These are phyloP conservation scores for Phyllosticta capitalensis DNA, from an alignment of 2,329 filamentous ascomycete species.

Conservation along the genomic window DNA sequence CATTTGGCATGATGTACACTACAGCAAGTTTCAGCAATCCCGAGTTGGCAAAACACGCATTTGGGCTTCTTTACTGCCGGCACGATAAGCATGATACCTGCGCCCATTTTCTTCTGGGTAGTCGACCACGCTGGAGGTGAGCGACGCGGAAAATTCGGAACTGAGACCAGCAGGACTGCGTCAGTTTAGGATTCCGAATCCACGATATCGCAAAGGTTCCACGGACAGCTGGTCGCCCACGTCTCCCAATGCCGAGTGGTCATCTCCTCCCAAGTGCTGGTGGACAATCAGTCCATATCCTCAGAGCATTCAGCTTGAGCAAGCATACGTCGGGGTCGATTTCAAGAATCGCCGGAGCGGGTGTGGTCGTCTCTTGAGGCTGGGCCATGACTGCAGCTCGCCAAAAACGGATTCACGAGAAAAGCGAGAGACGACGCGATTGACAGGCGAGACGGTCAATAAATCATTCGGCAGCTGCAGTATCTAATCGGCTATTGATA, in stretches of 20 bases:
- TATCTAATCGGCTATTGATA: background rate
- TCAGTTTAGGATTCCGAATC: constrained; percentile 12
- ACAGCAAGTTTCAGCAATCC: constrained; percentile 11
- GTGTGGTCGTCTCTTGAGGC: background rate
- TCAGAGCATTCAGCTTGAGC: background rate
- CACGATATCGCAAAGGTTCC: background rate
- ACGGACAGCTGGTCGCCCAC: constrained; percentile 15
- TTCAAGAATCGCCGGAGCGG: background rate
- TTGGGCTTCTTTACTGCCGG: constrained; percentile 6
- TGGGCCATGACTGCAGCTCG: background rate
- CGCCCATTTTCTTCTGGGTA: constrained; percentile 19
- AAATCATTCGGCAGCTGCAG: background rate
- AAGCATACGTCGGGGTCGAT: background rate
- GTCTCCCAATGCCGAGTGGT: constrained; percentile 14
- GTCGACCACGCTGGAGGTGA: constrained; percentile 11
- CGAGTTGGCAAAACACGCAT: background rate
- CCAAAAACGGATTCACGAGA: background rate
- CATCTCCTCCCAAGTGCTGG: constrained; percentile 8
- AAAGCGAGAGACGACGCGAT: background rate
- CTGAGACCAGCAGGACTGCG: constrained; percentile 12
- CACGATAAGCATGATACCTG: constrained; percentile 19
- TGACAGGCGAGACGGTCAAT: background rate
- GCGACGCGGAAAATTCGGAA: constrained; percentile 7
- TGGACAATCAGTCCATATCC: background rate
- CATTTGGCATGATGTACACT: constrained; percentile 26